Evolutionary conservation across 495 filamentous ascomycete species (phyloP).

Genomic region (Daldinia vernicosa): DNA sequence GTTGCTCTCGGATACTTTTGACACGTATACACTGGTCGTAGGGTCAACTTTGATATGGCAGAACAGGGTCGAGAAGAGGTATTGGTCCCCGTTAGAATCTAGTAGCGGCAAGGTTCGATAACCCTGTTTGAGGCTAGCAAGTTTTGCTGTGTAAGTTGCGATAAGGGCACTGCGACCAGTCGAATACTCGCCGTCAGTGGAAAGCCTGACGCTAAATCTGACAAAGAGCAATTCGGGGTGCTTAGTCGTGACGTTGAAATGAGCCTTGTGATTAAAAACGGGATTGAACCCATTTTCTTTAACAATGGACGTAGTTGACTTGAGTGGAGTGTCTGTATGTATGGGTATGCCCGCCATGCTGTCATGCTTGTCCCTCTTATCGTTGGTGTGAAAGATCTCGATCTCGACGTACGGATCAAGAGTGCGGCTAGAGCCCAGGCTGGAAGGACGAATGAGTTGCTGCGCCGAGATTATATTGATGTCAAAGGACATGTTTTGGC

Average conservation of each 20-base stretch:
- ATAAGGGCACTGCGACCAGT: slow-evolving; percentile 66
- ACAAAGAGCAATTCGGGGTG: slow-evolving; percentile 94
- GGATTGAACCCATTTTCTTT: slow-evolving; percentile 93
- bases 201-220: slow-evolving; percentile 89
- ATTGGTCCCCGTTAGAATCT: slow-evolving; percentile 87
- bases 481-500: slow-evolving; percentile 81
- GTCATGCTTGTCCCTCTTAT: slow-evolving; percentile 69
- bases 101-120: slow-evolving; percentile 96
- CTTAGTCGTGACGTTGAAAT: slow-evolving; percentile 82
- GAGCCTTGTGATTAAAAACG: slow-evolving; percentile 74
- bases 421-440: slow-evolving; percentile 70
- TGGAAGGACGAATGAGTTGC: slow-evolving; percentile 84
- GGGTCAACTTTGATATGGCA: slow-evolving; percentile 77
- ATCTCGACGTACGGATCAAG: slow-evolving; percentile 95
- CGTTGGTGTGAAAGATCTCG: slow-evolving; percentile 92
- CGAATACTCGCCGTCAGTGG: slow-evolving; percentile 71
- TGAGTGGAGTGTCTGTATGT: slow-evolving; percentile 69
- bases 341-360: slow-evolving; percentile 60
- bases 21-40: slow-evolving; percentile 62
- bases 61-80: slow-evolving; percentile 93
- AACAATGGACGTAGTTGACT: slow-evolving; percentile 78
- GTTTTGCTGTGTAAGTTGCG: slow-evolving; percentile 91
- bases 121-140: slow-evolving; percentile 88
- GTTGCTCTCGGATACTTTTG: slow-evolving; percentile 47
- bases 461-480: slow-evolving; percentile 94